Evolutionary conservation across 495 filamentous ascomycete species (phyloP).

Genomic region (Letharia lupina): DNA sequence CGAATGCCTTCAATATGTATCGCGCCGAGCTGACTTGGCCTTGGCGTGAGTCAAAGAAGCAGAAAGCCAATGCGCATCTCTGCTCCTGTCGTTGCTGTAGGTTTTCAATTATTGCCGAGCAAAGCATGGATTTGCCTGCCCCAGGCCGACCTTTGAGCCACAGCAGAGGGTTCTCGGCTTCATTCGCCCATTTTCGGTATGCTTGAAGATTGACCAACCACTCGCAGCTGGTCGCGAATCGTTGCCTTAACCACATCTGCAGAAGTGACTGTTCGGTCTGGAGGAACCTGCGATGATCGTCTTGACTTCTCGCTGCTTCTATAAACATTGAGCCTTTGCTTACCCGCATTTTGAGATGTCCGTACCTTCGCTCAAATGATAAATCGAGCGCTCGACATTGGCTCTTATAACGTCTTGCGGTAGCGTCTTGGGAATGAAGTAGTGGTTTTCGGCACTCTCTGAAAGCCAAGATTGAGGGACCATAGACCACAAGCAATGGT

Average conservation of each 20-base stretch:
- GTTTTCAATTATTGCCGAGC: neutral
- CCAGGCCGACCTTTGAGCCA: conserved; percentile 8
- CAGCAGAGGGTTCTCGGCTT: neutral
- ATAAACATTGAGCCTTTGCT: neutral
- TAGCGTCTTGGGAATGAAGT: neutral
- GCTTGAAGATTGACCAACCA: conserved; percentile 1
- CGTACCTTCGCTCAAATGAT: neutral
- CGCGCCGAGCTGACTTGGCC: neutral
- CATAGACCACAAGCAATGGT: neutral
- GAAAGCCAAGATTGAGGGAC: neutral
- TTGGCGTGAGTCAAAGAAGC: neutral
- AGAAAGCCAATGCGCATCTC: neutral
- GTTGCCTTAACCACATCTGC: neutral
- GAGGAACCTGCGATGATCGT: neutral
- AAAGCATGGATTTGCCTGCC: conserved; percentile 5
- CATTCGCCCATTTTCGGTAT: conserved; percentile 8
- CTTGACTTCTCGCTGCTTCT: neutral
- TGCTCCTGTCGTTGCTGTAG: neutral
- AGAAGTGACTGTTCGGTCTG: neutral
- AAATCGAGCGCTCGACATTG: neutral
- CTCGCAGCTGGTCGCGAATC: neutral
- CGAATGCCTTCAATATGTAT: neutral
- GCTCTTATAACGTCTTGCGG: too few relatives aligned
- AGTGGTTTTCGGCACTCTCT: neutral
- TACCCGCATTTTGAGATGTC: neutral